A percentile compares a stretch with the other conserved stretches of the same genome.
phyloP scores from a whole-genome alignment of 345 rosid species.

The Carallia pectinifolia region DNA sequence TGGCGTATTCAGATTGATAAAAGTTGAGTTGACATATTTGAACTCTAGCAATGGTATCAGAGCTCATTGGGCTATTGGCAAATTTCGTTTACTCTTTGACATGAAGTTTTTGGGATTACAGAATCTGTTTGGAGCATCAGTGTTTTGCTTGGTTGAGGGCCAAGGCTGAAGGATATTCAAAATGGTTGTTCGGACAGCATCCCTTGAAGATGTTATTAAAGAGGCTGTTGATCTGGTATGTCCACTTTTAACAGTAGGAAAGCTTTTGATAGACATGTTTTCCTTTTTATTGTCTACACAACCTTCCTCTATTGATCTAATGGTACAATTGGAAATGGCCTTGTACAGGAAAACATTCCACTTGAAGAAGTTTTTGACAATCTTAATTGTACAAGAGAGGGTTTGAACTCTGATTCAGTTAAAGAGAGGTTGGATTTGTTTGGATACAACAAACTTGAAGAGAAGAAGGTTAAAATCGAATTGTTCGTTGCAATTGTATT shows the following conservation, averaged over 20 bases:
- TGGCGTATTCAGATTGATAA: no score
- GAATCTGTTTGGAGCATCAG: constrained; percentile 12
- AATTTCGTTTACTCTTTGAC: neutral
- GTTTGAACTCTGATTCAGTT: constrained; percentile 37
- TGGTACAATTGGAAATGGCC: neutral
- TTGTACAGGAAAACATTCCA: constrained; percentile 48
- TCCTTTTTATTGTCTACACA: neutral
- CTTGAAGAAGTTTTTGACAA: constrained; percentile 52
- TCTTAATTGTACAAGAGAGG: constrained; percentile 46
- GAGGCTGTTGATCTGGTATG: constrained; percentile 38
- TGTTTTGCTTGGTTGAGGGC: neutral
- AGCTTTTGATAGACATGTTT: neutral
- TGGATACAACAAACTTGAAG: constrained; percentile 59
- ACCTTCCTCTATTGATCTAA: neutral
- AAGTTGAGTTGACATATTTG: no score
- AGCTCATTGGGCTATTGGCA: no score
- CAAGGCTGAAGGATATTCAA: constrained; percentile 3
- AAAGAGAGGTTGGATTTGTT: constrained; percentile 46
- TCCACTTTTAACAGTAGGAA: neutral
- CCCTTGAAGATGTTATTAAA: constrained; percentile 25
- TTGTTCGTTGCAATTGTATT: neutral
- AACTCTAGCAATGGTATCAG: no score
- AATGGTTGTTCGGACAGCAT: constrained; percentile 16
- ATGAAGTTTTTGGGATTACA: constrained; percentile 18
- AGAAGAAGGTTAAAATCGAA: constrained; percentile 38